These are phyloP conservation scores for Zostera marina DNA, from an alignment of 116 monocot genomes.

Conservation along the genomic window DNA sequence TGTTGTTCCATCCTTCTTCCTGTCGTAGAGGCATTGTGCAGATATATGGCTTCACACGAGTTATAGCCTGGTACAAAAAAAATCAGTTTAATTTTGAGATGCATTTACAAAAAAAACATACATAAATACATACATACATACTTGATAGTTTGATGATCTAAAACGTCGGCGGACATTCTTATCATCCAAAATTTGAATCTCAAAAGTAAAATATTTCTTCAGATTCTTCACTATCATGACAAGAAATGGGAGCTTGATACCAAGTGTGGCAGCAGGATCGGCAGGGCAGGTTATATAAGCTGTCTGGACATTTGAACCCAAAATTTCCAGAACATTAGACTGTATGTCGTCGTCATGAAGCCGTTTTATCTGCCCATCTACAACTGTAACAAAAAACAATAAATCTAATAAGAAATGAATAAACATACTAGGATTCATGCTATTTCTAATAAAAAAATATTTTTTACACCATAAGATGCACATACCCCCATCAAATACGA, in stretches of 20 bases:
- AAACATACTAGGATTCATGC: neutral
- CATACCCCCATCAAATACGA: too few species aligned
- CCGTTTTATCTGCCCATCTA: conserved; percentile 89
- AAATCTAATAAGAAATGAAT: neutral
- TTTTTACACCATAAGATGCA: neutral
- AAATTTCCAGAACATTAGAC: conserved; percentile 87
- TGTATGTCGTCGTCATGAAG: conserved; percentile 96
- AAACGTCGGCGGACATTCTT: conserved; percentile 92
- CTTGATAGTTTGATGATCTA: conserved; percentile 61
- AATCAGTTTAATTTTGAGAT: neutral
- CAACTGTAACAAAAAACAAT: conserved; percentile 30
- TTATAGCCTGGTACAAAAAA: conserved; percentile 40
- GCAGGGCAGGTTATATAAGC: conserved; percentile 95
- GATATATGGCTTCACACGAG: conserved; percentile 92
- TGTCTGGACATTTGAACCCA: conserved; percentile 85
- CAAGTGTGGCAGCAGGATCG: conserved; percentile 88
- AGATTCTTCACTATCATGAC: conserved; percentile 93
- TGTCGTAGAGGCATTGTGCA: conserved; percentile 90
- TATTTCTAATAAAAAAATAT: neutral
- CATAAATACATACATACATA: conserved; percentile 1
- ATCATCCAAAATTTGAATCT: conserved; percentile 97
- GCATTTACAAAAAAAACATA: neutral
- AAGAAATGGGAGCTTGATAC: conserved; percentile 90
- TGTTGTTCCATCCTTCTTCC: conserved; percentile 97
- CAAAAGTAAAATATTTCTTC: conserved; percentile 98